These are phyloP conservation scores for Alliaria petiolata DNA, from an alignment of 345 rosid genomes.

Conservation along the genomic window DNA sequence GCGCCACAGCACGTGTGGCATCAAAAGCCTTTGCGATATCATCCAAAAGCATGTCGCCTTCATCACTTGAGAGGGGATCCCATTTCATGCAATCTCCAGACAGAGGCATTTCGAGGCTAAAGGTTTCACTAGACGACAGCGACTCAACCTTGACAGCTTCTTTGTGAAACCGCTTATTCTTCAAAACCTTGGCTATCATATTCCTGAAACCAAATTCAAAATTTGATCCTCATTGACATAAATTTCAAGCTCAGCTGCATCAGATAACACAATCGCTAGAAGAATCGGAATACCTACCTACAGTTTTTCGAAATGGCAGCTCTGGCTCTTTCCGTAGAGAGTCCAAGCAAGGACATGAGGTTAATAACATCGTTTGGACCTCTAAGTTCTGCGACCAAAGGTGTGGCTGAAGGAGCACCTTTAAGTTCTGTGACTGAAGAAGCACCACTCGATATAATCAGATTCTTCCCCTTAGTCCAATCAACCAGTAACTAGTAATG, in stretches of 20 bases:
- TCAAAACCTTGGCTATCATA: slow-evolving; percentile 57
- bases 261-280: slow-evolving; percentile 3
- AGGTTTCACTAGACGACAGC: slow-evolving; percentile 37
- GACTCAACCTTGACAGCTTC: slow-evolving; percentile 65
- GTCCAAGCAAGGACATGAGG: slow-evolving; percentile 66
- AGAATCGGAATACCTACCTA: slow-evolving; percentile 43
- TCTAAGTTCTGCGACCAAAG: slow-evolving; percentile 66
- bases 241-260: background rate
- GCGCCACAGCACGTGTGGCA: slow-evolving; percentile 32
- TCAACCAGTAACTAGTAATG: slow-evolving; percentile 63
- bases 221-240: background rate
- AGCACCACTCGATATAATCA: slow-evolving; percentile 73
- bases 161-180: slow-evolving; percentile 68
- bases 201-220: slow-evolving; percentile 40
- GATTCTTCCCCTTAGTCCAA: slow-evolving; percentile 84
- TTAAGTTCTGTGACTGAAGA: no score
- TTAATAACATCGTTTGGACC: slow-evolving; percentile 88
- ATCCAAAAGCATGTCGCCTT: slow-evolving; percentile 75
- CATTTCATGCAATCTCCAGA: slow-evolving; percentile 61
- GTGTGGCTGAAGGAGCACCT: slow-evolving; percentile 43
- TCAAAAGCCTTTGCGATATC: slow-evolving; percentile 59
- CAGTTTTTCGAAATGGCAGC: slow-evolving; percentile 73
- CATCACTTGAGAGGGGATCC: slow-evolving; percentile 90
- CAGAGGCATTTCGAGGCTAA: slow-evolving; percentile 34
- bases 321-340: slow-evolving; percentile 68